These are phyloP conservation scores for Pyrus bretschneideri DNA, from an alignment of 306 rosid species.

Conservation along the genomic window DNA sequence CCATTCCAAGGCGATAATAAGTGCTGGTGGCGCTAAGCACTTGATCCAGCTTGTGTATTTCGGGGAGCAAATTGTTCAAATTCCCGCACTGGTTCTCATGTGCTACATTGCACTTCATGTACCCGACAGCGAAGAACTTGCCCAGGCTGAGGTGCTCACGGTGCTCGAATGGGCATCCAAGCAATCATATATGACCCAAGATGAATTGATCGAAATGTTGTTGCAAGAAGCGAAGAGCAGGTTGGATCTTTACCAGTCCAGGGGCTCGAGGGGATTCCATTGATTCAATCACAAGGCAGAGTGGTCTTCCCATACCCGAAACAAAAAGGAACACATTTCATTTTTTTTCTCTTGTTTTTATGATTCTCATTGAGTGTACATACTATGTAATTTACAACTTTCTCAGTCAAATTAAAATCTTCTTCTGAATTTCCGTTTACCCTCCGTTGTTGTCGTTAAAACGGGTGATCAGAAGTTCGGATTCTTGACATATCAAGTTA, in stretches of 20 bases:
- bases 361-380: slow-evolving; percentile 40
- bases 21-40: slow-evolving; percentile 68
- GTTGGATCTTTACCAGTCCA: slow-evolving; percentile 88
- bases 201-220: slow-evolving; percentile 41
- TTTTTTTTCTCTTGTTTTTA: slow-evolving; percentile 10
- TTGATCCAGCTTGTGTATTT: slow-evolving; percentile 84
- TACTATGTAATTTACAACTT: slow-evolving; percentile 21
- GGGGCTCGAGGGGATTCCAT: slow-evolving; percentile 70
- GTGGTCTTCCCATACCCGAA: not conserved
- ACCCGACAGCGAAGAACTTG: slow-evolving; percentile 86
- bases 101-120: slow-evolving; percentile 81
- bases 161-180: slow-evolving; percentile 90
- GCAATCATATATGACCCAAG: slow-evolving; percentile 57
- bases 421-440: not conserved
- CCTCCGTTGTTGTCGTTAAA: not conserved
- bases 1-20: slow-evolving; percentile 77
- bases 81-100: slow-evolving; percentile 55
- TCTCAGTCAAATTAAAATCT: not conserved
- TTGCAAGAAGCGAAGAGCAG: slow-evolving; percentile 64
- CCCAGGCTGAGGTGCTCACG: slow-evolving; percentile 58
- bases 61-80: slow-evolving; percentile 67
- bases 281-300: slow-evolving; percentile 31
- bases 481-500: not conserved
- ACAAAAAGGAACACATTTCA: slow-evolving; percentile 5
- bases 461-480: not conserved